A percentile compares a stretch with the other conserved stretches of the same genome.
Conservation (phyloP, 1,284 basidiomycete genomes). For the Apiotrichum veenhuisii region DNA sequence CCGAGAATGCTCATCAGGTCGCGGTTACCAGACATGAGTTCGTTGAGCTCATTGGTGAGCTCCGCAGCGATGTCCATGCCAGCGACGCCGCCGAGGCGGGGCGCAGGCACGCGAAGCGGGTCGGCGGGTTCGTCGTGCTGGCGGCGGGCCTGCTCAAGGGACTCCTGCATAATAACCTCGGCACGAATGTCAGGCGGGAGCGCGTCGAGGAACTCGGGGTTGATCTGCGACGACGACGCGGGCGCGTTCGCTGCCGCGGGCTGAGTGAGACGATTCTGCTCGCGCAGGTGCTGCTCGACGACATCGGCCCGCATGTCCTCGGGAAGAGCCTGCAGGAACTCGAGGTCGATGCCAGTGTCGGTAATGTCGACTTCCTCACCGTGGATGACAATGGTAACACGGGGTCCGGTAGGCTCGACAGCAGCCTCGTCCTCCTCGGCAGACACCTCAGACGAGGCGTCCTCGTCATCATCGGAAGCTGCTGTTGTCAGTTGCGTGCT, state of each 20-base stretch:
- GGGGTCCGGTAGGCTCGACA: conserved; percentile 20
- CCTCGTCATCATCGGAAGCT: conserved; percentile 8
- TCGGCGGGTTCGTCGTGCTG: conserved; percentile 4
- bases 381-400: conserved; percentile 82
- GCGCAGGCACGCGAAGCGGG: neutral
- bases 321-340: conserved; percentile 93
- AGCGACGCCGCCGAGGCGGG: neutral
- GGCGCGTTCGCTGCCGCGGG: conserved; percentile 52
- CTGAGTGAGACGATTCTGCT: conserved; percentile 58
- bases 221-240: conserved; percentile 75
- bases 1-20: conserved; percentile 4
- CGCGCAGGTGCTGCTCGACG: conserved; percentile 92
- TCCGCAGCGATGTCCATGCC: conserved; percentile 6
- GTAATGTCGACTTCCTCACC: conserved; percentile 97
- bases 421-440: conserved; percentile 9
- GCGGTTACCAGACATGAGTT: neutral
- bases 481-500: neutral
- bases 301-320: conserved; percentile 99
- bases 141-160: conserved; percentile 69
- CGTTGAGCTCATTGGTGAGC: conserved; percentile 1
- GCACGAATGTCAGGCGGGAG: conserved; percentile 93
- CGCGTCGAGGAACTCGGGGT: conserved; percentile 91
- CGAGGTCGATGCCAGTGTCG: conserved; percentile 96
- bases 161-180: conserved; percentile 94
- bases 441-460: neutral